Base-by-base conservation (phyloP, 768 basidiomycete species). In the Agrocybe chaxingu region DNA sequence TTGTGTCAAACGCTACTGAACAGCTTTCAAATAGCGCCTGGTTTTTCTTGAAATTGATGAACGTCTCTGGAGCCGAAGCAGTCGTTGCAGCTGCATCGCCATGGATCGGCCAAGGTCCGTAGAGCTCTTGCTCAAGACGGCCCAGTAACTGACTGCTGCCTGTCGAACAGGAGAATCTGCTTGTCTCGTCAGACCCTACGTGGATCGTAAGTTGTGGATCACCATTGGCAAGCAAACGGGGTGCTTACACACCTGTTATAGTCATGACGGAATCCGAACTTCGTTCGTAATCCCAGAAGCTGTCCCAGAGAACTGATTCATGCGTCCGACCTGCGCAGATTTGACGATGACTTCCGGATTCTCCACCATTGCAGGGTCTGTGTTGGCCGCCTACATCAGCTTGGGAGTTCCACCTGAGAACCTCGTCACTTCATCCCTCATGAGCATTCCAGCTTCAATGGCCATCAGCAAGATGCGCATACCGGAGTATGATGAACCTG, bases 391-490 rank as follows among this genome's bases (percentile, higher is more conserved):
- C 29, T 96, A 95, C 65, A 87, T 94, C 63, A 72, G 64, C 55
- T 73, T 87, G 56, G 91, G 87, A 35, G 87, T 92, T 31, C 89
- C 89, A 7, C 66, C 89, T 4, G 78, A 86, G 65, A 93, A 89
- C 62, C 74, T 92, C 18, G 74, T 93, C 58, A 94, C 92, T 2
- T 87, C 93, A 4, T 92, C 90, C 7, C 87, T 95, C 52, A 96
- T 96, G 93, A 89, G 86, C 65, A 96, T 97, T 53, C 94, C 94
- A 13, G 94, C 93, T 0, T 93, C 92, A 10, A 94, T 96, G 64
- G 81, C 92, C 2, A 93, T 96, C 61, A 88, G 85, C 64, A 96
- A 96, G 70, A 74, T 95, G 59, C 89, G 92, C 39, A 57, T 85
- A 32, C 93, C 93, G 0, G 93, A 96, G 70, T 65, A 76, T 24